phyloP scores from a whole-genome alignment of 352 stramenopile species.

The Globisporangium barbulae region DNA sequence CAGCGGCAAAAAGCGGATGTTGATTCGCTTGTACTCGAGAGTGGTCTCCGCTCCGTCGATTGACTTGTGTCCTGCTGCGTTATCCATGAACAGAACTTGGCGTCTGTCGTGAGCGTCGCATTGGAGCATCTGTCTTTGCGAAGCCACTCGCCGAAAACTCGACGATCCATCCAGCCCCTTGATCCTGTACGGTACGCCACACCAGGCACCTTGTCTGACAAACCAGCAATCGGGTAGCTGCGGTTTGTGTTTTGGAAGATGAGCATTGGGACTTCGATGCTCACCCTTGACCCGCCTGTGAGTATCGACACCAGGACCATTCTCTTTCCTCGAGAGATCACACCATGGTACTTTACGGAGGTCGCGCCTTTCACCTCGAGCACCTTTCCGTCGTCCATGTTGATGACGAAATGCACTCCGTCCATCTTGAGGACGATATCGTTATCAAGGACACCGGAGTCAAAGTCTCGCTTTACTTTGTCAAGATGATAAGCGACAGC shows the following conservation, averaged over 20 bases:
- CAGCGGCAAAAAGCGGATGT: conserved; percentile 2
- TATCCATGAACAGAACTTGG: conserved; percentile 1
- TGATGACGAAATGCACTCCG: conserved; percentile 19
- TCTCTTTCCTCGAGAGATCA: background rate
- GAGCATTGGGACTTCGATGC: background rate
- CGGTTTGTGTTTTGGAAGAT: background rate
- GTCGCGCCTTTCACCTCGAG: background rate
- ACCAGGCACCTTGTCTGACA: background rate
- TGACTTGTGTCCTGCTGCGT: background rate
- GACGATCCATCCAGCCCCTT: background rate
- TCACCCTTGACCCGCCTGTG: background rate
- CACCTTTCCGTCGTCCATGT: conserved; percentile 14
- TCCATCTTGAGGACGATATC: conserved; percentile 18
- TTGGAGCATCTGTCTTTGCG: background rate
- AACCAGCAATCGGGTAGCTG: background rate
- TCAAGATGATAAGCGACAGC: no score
- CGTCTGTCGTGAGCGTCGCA: background rate
- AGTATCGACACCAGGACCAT: background rate
- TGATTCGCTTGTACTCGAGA: background rate
- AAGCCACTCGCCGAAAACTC: background rate
- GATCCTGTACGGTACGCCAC: background rate
- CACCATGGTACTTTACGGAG: conserved; percentile 6
- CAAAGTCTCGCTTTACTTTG: conserved; percentile 1
- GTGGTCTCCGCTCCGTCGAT: background rate
- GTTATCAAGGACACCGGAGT: conserved; percentile 5